A percentile compares a stretch with the other conserved stretches of the same genome.
Evolutionary conservation across 805 yeast species (phyloP).

Genomic region (Yamadazyma sp.): DNA sequence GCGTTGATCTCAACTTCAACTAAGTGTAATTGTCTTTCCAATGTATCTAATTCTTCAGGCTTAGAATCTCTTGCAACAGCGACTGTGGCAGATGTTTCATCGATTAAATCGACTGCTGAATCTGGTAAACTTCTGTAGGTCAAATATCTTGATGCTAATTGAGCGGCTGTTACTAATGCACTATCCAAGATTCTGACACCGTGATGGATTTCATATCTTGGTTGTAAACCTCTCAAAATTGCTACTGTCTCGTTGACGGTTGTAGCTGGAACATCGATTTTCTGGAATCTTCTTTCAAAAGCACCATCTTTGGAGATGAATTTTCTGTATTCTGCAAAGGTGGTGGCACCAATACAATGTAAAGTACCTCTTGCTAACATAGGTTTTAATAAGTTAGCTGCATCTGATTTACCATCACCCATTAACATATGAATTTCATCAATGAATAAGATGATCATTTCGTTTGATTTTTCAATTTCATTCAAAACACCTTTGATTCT

Average conservation of each 20-base stretch:
- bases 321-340: slow-evolving; percentile 90
- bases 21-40: slow-evolving; percentile 89
- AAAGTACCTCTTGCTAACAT: slow-evolving; percentile 94
- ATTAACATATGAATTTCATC: slow-evolving; percentile 99
- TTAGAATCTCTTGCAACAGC: slow-evolving; percentile 98
- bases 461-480: slow-evolving; percentile 86
- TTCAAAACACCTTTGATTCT: slow-evolving; percentile 93
- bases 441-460: slow-evolving; percentile 83
- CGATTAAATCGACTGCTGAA: slow-evolving; percentile 93
- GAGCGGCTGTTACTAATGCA: slow-evolving; percentile 92
- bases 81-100: slow-evolving; percentile 94
- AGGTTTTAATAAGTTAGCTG: slow-evolving; percentile 94
- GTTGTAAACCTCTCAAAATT: slow-evolving; percentile 92
- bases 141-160: slow-evolving; percentile 87
- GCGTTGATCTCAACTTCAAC: slow-evolving; percentile 96
- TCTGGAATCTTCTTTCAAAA: slow-evolving; percentile 97
- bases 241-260: slow-evolving; percentile 92
- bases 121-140: slow-evolving; percentile 96
- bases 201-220: slow-evolving; percentile 93
- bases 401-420: slow-evolving; percentile 99
- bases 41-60: slow-evolving; percentile 92
- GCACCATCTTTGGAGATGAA: slow-evolving; percentile 97
- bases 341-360: slow-evolving; percentile 98
- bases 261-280: slow-evolving; percentile 93
- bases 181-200: slow-evolving; percentile 95